Conservation (phyloP, 805 yeast species). For the Ogataea nakhonphanomensis region DNA sequence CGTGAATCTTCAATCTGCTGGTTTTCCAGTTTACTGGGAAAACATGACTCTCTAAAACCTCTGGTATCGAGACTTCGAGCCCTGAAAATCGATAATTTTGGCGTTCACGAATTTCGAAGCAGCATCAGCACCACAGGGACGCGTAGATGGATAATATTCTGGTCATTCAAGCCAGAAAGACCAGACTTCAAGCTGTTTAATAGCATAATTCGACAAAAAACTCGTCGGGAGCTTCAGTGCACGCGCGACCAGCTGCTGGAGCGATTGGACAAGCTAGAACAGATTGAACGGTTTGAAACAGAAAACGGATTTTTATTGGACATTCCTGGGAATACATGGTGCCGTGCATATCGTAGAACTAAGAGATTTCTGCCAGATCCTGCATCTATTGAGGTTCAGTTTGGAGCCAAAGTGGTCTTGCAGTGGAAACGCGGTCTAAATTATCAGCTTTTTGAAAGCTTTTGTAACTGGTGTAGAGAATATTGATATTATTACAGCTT, state of each 20-base stretch:
- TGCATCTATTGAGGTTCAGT: no score
- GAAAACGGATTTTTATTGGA: neutral
- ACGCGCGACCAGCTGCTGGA: conserved; percentile 2
- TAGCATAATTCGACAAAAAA: conserved; percentile 6
- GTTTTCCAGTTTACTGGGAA: conserved; percentile 37
- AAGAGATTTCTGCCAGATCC: conserved; percentile 4
- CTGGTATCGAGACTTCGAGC: conserved; percentile 11
- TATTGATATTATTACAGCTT: conserved; percentile 32
- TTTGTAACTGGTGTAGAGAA: conserved; percentile 23
- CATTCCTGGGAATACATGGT: conserved; percentile 27
- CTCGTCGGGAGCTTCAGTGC: conserved; percentile 2
- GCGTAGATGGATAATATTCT: conserved; percentile 37
- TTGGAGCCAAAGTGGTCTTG: conserved; percentile 10
- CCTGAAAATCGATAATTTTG: conserved; percentile 25
- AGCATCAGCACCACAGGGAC: conserved; percentile 25
- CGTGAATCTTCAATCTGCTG: conserved; percentile 26
- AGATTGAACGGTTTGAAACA: neutral
- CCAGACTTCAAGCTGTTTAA: conserved; percentile 15
- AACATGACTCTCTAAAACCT: conserved; percentile 14
- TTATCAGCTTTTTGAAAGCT: conserved; percentile 31
- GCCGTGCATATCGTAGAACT: conserved; percentile 27
- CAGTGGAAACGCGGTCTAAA: conserved; percentile 28
- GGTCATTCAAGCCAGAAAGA: conserved; percentile 30
- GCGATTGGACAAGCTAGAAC: neutral
- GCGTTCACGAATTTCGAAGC: conserved; percentile 30